Conservation (phyloP, 805 yeast species). For the Hemisphaericaspora nanyangensis region DNA sequence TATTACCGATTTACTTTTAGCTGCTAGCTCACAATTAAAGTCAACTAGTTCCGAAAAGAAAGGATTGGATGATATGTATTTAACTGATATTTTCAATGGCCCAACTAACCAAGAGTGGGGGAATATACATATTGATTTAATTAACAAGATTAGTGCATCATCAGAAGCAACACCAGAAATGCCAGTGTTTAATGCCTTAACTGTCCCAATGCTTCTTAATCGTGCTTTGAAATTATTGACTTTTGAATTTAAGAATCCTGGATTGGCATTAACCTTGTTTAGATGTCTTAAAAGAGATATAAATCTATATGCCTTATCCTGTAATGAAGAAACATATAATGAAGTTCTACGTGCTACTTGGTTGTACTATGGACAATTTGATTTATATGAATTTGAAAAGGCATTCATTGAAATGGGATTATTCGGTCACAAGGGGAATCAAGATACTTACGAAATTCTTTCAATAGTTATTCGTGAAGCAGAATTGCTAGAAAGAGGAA, state of each 20-base stretch:
- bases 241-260: conserved; percentile 30
- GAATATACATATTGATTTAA: conserved; percentile 15
- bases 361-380: conserved; percentile 36
- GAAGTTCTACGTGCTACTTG: conserved; percentile 33
- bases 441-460: conserved; percentile 30
- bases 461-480: conserved; percentile 31
- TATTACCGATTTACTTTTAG: conserved; percentile 14
- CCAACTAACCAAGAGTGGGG: not conserved
- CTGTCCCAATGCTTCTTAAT: conserved; percentile 36
- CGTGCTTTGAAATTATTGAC: conserved; percentile 20
- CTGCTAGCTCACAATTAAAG: conserved; percentile 12
- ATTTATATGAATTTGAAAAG: conserved; percentile 32
- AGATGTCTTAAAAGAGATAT: too few species aligned
- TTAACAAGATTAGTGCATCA: conserved; percentile 12
- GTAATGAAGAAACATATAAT: conserved; percentile 41
- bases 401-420: conserved; percentile 35
- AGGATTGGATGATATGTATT: conserved; percentile 6
- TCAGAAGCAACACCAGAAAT: conserved; percentile 16
- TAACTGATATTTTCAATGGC: conserved; percentile 4
- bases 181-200: conserved; percentile 29
- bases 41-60: not conserved
- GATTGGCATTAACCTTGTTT: conserved; percentile 32
- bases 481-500: not conserved
- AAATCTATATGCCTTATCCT: conserved; percentile 21
- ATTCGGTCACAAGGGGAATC: conserved; percentile 38